These are phyloP conservation scores for Chaetomium tenue DNA, from an alignment of 495 filamentous ascomycete genomes.

Conservation along the genomic window DNA sequence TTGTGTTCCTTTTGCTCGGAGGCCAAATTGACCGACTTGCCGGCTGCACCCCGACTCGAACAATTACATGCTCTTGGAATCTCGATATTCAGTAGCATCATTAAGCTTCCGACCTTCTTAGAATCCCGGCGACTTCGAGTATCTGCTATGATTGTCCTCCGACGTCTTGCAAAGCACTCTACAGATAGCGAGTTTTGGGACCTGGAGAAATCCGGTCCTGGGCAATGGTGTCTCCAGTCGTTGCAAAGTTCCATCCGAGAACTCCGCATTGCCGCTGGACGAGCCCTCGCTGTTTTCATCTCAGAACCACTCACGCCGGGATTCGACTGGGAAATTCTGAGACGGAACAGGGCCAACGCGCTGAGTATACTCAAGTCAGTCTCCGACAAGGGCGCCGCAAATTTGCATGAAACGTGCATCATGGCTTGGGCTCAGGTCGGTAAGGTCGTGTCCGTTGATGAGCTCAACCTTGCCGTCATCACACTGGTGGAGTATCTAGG, in stretches of 20 bases:
- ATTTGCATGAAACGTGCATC: slow-evolving; percentile 78
- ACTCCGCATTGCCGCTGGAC: slow-evolving; percentile 74
- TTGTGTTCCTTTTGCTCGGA: slow-evolving; percentile 30
- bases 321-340: slow-evolving; percentile 39
- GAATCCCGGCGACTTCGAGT: slow-evolving; percentile 63
- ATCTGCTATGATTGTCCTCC: slow-evolving; percentile 67
- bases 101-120: slow-evolving; percentile 56
- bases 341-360: slow-evolving; percentile 64
- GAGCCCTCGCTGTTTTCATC: slow-evolving; percentile 57
- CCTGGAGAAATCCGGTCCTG: slow-evolving; percentile 61
- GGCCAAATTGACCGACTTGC: background rate
- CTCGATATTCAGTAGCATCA: slow-evolving; percentile 55
- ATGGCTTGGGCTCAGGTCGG: slow-evolving; percentile 80
- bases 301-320: slow-evolving; percentile 46
- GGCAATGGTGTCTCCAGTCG: slow-evolving; percentile 77
- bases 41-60: slow-evolving; percentile 4
- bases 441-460: slow-evolving; percentile 60
- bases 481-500: slow-evolving; percentile 84
- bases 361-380: slow-evolving; percentile 68
- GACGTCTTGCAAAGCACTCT: slow-evolving; percentile 65
- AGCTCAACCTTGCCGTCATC: slow-evolving; percentile 80
- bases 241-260: slow-evolving; percentile 81
- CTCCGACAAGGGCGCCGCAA: slow-evolving; percentile 60
- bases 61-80: slow-evolving; percentile 37
- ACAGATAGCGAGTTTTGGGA: slow-evolving; percentile 56